Conservation (phyloP, 768 basidiomycete genomes). For the Rhodotorula paludigena region DNA sequence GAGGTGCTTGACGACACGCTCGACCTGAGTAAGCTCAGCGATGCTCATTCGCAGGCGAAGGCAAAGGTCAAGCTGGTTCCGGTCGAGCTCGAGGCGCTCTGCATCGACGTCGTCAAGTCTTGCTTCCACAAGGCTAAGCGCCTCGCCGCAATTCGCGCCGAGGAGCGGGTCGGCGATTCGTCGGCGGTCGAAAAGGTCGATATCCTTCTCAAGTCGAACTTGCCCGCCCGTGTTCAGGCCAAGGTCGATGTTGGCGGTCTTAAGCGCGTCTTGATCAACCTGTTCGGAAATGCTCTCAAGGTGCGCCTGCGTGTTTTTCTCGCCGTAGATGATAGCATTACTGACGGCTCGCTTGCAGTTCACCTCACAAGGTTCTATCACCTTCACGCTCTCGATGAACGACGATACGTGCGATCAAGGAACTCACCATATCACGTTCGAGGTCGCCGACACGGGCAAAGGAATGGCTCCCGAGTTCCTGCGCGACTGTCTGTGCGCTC, state of each 20-base stretch:
- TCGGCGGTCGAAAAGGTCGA: background rate
- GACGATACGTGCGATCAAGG: background rate
- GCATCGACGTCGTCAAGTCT: background rate
- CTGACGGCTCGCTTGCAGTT: too few species aligned
- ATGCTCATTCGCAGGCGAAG: background rate
- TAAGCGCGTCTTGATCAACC: conserved; percentile 2
- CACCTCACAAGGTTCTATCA: background rate
- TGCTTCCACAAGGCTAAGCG: background rate
- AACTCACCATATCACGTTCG: background rate
- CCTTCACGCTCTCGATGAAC: background rate
- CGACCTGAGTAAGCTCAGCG: conserved; percentile 3
- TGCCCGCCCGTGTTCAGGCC: background rate
- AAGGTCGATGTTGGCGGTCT: conserved; percentile 4
- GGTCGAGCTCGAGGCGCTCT: background rate
- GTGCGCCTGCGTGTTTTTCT: background rate
- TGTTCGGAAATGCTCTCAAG: background rate
- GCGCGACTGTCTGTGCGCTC: background rate
- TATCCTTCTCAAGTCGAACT: background rate
- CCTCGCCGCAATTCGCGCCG: background rate
- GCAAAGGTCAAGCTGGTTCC: background rate
- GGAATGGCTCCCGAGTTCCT: background rate
- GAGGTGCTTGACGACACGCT: conserved; percentile 13
- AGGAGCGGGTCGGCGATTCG: background rate
- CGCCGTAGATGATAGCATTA: background rate
- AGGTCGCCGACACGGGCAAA: background rate